Percentiles rank a stretch among this genome's conserved stretches.
Evolutionary conservation across 805 yeast species (phyloP).

Genomic region (Wilhelminamyces savonicus): DNA sequence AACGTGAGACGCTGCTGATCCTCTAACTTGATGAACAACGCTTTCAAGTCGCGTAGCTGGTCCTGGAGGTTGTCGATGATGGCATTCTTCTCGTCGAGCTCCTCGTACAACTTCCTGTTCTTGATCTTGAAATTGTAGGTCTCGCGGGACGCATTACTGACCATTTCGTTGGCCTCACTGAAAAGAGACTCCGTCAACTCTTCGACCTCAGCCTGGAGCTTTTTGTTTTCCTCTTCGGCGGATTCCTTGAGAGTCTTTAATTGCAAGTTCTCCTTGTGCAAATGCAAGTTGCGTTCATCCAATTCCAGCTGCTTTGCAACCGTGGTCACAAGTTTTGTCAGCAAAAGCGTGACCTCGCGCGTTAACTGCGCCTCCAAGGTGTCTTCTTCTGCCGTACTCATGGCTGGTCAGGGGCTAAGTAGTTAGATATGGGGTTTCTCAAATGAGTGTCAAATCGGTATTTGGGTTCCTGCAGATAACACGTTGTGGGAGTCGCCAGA

Average conservation of each 20-base stretch:
- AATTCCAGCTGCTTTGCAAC: constrained; percentile 50
- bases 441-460: background rate
- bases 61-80: constrained; percentile 58
- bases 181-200: constrained; percentile 73
- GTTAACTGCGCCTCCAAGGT: constrained; percentile 37
- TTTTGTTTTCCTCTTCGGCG: constrained; percentile 55
- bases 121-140: constrained; percentile 53
- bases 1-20: constrained; percentile 21
- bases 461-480: background rate
- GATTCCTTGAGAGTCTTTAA: constrained; percentile 28
- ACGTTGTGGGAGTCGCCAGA: no score
- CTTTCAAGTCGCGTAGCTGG: constrained; percentile 64
- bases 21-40: constrained; percentile 50
- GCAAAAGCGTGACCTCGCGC: constrained; percentile 48
- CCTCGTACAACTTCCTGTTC: constrained; percentile 47
- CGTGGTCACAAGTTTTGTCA: constrained; percentile 56
- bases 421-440: constrained; percentile 4
- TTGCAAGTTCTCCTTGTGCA: constrained; percentile 30
- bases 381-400: constrained; percentile 11
- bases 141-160: constrained; percentile 67
- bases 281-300: constrained; percentile 41
- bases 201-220: constrained; percentile 68
- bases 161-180: constrained; percentile 83
- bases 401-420: background rate
- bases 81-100: constrained; percentile 60